Evolutionary conservation across 1,284 basidiomycete genomes (phyloP).

Genomic region (Albatrellus sp.): DNA sequence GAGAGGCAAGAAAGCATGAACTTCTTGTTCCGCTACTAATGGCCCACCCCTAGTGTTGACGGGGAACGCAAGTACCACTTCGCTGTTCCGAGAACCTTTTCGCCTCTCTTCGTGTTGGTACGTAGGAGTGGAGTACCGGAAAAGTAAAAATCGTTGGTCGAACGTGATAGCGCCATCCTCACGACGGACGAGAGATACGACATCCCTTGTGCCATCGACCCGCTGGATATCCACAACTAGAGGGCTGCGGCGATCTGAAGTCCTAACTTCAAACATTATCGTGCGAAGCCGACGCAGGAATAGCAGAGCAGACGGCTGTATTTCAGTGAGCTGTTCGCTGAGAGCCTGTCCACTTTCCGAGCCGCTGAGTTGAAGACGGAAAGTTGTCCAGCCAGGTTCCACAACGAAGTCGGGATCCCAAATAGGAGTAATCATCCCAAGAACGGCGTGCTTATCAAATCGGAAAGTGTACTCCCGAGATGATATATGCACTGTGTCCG

Average conservation of each 20-base stretch:
- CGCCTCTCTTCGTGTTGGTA: slow-evolving; percentile 2
- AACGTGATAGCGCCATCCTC: not conserved
- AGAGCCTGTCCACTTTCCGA: slow-evolving; percentile 6
- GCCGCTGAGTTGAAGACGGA: slow-evolving; percentile 11
- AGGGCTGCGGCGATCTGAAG: not conserved
- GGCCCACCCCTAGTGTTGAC: slow-evolving; percentile 8
- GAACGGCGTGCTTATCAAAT: slow-evolving; percentile 9
- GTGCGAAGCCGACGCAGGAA: slow-evolving; percentile 14
- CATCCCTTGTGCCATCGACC: slow-evolving; percentile 1
- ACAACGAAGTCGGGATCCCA: slow-evolving; percentile 2
- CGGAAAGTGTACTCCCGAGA: slow-evolving; percentile 13
- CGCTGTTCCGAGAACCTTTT: slow-evolving; percentile 10
- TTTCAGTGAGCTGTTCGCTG: slow-evolving; percentile 7
- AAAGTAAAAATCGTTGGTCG: slow-evolving; percentile 4
- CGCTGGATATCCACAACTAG: slow-evolving; percentile 3
- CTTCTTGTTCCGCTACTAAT: slow-evolving; percentile 8
- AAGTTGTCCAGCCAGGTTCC: slow-evolving; percentile 13
- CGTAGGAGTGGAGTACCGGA: slow-evolving; percentile 3
- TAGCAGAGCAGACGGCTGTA: slow-evolving; percentile 13
- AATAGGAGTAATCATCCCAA: slow-evolving; percentile 16
- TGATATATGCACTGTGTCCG: slow-evolving; percentile 12
- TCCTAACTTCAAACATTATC: slow-evolving; percentile 2
- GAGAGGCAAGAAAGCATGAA: slow-evolving; percentile 14
- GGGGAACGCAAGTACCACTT: slow-evolving; percentile 16
- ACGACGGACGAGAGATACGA: slow-evolving; percentile 2